Base-by-base conservation (phyloP, 177 flowering plant species). In the Tripterygium wilfordii region DNA sequence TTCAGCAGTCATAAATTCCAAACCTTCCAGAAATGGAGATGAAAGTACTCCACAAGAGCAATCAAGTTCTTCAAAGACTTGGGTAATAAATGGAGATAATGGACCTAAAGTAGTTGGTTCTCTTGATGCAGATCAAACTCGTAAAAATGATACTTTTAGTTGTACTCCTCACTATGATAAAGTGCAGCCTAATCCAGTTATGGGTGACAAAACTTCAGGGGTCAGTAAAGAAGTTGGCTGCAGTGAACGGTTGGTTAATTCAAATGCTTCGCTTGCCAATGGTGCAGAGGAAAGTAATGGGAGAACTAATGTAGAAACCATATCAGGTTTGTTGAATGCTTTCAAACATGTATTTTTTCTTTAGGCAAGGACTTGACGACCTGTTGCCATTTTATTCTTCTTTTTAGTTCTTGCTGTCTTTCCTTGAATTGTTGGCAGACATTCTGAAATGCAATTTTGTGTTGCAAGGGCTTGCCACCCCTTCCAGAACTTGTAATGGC, bases 81-180 rank as follows among this genome's bases (percentile, higher is more conserved):
- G 73, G 64, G 51, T 71, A 41, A 62, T 35, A 30, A 80, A 74
- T 71, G 84, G 80, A 19, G 77, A 69, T 51, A 62, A 49, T 56
- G 62, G 60, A 26, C 47, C 44, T 45, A 76, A 64, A 36, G 72
- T 62, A 52, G 75, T 72, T 54, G 62, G 63, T 45, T 60, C 58
- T 54, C 67, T 27, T 52, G 74, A 71, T 47, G 36, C 42, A 23
- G 78, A 71, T 66, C 57, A 32, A 45, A 45, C 54, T 28, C 56
- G 48, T 54, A 69, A 65, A 55, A 58, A 38, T 59, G 79, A 74
- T 36, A 33, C 58, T 42, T 45, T 33, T 21, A 39, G 57, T 48
- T 57, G 44, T 33, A 48, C 49, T 46, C 20, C 61, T 23, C 71
- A 63, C 49, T 69, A 62, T 15, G 72, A 58, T 49, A 67, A 63